These are phyloP conservation scores for Boeremia exigua DNA, from an alignment of 2,329 filamentous ascomycete species.

Conservation along the genomic window DNA sequence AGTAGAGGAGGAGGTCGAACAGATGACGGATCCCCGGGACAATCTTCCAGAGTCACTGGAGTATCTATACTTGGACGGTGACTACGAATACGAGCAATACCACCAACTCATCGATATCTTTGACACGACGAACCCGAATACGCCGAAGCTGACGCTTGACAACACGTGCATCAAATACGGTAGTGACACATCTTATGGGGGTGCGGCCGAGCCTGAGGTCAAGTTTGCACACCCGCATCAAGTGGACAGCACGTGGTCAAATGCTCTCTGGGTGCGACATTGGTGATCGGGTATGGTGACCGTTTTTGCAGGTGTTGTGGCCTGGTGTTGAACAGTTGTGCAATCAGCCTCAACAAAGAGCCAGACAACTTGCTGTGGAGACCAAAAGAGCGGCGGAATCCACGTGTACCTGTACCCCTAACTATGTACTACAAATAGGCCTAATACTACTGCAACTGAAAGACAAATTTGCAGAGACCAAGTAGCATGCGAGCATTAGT, in stretches of 20 bases:
- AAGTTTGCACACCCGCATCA: background rate
- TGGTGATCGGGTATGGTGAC: too few relatives aligned
- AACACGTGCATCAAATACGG: background rate
- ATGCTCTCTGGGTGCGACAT: background rate
- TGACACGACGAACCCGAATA: background rate
- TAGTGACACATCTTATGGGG: background rate
- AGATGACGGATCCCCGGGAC: background rate
- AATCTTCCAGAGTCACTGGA: conserved; percentile 10
- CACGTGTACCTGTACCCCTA: too few relatives aligned
- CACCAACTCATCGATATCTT: background rate
- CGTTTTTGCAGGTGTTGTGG: too few relatives aligned
- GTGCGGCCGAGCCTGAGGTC: background rate
- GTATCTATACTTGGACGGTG: conserved; percentile 5
- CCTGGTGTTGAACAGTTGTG: too few relatives aligned
- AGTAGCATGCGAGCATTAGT: too few relatives aligned
- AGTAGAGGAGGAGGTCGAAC: background rate
- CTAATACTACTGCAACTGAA: too few relatives aligned
- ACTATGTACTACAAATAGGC: too few relatives aligned
- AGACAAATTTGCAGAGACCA: too few relatives aligned
- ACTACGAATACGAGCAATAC: background rate
- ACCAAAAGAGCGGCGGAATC: too few relatives aligned
- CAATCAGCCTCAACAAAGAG: too few relatives aligned
- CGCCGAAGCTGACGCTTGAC: conserved; percentile 6
- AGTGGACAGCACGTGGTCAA: background rate
- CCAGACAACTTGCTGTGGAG: too few relatives aligned